These are phyloP conservation scores for Naumovozyma baii DNA, from an alignment of 805 yeast genomes.

Conservation along the genomic window DNA sequence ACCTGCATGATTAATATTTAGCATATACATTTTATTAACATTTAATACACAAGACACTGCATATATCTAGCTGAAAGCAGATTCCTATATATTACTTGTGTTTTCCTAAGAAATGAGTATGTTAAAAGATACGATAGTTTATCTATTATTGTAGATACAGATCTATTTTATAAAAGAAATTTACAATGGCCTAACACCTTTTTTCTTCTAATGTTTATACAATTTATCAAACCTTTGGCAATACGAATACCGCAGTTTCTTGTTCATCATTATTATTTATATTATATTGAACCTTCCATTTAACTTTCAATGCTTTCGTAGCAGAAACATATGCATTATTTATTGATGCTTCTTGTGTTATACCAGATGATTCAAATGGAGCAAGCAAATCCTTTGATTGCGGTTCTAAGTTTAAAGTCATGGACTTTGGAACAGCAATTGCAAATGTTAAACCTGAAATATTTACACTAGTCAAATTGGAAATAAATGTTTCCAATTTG, in stretches of 20 bases:
- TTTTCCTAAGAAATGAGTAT: too few relatives aligned
- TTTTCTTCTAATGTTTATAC: too few relatives aligned
- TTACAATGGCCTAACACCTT: too few relatives aligned
- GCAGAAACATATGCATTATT: slow-evolving; percentile 29
- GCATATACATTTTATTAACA: too few relatives aligned
- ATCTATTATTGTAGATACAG: too few relatives aligned
- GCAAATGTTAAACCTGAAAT: slow-evolving; percentile 47
- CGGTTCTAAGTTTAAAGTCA: slow-evolving; percentile 48
- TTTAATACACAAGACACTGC: slow-evolving; percentile 8
- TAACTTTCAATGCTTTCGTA: slow-evolving; percentile 45
- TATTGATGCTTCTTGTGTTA: slow-evolving; percentile 39
- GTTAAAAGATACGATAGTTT: too few relatives aligned
- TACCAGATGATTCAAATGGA: slow-evolving; percentile 39
- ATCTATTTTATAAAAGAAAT: too few relatives aligned
- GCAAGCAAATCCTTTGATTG: slow-evolving; percentile 49
- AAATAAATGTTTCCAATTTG: slow-evolving; percentile 39
- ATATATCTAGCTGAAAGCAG: too few relatives aligned
- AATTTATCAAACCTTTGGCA: slow-evolving; percentile 27
- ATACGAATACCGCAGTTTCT: slow-evolving; percentile 47
- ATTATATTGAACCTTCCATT: slow-evolving; percentile 61
- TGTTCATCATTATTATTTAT: slow-evolving; percentile 40
- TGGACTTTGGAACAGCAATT: slow-evolving; percentile 62
- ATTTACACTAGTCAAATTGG: slow-evolving; percentile 39
- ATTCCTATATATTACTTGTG: too few relatives aligned
- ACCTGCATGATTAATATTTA: too few relatives aligned